Base-by-base conservation (phyloP, 305 asterid species). In the Fraxinus floribunda region DNA sequence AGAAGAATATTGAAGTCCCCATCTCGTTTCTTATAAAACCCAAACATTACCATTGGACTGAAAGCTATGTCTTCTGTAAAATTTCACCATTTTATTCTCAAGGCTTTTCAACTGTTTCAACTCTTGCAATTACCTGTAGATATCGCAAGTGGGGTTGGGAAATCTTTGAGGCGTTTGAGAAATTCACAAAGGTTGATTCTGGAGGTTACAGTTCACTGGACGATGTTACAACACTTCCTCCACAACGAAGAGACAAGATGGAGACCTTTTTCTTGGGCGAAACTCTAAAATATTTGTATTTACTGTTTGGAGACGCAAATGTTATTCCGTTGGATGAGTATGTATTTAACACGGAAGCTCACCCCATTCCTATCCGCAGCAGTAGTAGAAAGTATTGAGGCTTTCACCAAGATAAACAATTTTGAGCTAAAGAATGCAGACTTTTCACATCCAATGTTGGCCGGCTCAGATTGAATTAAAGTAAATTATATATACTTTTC, bases 121-220 rank as follows among this genome's bases (percentile, higher is more conserved):
- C 26, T 79, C 24, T 78, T 86, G 82, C 82, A 44, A 78, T 77
- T 84, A 72, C 73, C 41, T 52, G 85, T 93, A 96, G 99, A 88
- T 96, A 94, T 79, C 98, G 97, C 7, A 96, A 93, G 66, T 95
- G 98, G 99, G 98, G 97, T 78, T 94, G 99, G 99, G 83, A 90
- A 84, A 95, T 95, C 71, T 95, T 95, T 79, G 97, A 94, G 90
- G 96, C 99, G 60, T 95, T 95, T 89, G 97, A 96, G 89, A 94
- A 94, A 87, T 82, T 92, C 77, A 89, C 97, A 46, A 92, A 90
- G 87, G 95, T 94, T 78, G 92, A 92, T 41, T 87, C 97, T 60
- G 98, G 99, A 76, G 99, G 99, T 76, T 96, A 93, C 87, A 90
- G 92, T 86, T 93, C 99, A 13, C 90, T 96, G 55, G 98, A 93